phyloP scores from a whole-genome alignment of 257 asterid species.

The Mentha longifolia region DNA sequence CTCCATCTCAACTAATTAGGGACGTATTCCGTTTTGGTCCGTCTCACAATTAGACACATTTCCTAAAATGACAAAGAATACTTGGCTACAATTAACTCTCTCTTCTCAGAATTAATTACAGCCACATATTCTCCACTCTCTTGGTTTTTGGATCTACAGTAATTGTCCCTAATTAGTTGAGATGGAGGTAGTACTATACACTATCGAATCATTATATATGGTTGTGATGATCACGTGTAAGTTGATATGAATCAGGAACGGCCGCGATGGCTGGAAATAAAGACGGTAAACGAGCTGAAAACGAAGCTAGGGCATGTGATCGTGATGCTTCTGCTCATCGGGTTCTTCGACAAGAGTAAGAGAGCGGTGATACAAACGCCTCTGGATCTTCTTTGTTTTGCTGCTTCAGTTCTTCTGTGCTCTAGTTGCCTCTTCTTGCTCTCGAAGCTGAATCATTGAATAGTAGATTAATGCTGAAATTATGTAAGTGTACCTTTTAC shows the following conservation, averaged over 20 bases:
- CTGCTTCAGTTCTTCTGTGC: conserved; percentile 76
- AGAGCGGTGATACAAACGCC: conserved; percentile 77
- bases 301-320: conserved; percentile 91
- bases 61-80: too few relatives aligned
- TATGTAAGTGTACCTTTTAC: neutral
- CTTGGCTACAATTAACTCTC: too few relatives aligned
- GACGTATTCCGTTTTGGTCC: too few relatives aligned
- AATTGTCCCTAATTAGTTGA: too few relatives aligned
- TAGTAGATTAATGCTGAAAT: neutral
- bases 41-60: too few relatives aligned
- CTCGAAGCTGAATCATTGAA: conserved; percentile 59
- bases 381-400: conserved; percentile 83
- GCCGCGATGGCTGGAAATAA: conserved; percentile 85
- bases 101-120: too few relatives aligned
- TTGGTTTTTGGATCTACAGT: too few relatives aligned
- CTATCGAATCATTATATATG: too few relatives aligned
- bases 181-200: too few relatives aligned
- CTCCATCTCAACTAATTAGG: too few relatives aligned
- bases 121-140: too few relatives aligned
- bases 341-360: conserved; percentile 89
- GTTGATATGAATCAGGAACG: conserved; percentile 61
- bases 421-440: conserved; percentile 81
- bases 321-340: conserved; percentile 91
- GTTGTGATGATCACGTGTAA: neutral
- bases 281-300: conserved; percentile 79